Percentiles rank a stretch among this genome's conserved stretches.
phyloP scores from a whole-genome alignment of 192 early-diverging fungal genomes.

The Chytriomyces sp. region DNA sequence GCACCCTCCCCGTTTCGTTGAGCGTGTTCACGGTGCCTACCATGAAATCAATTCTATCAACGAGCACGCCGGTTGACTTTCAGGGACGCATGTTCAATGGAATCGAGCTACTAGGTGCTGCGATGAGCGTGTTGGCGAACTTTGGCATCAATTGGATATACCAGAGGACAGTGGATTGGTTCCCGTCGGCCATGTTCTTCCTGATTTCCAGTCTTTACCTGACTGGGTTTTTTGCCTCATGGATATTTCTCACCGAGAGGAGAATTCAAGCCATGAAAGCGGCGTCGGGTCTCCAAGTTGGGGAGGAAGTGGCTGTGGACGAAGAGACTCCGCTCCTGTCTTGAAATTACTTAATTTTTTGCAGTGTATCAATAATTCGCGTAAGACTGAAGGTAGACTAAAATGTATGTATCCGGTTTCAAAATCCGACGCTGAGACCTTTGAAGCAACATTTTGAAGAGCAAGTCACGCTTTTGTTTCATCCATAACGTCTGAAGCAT shows the following conservation, averaged over 20 bases:
- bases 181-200: neutral
- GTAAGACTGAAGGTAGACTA: too few species aligned
- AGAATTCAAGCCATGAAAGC: slow-evolving; percentile 1
- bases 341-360: too few species aligned
- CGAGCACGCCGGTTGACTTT: neutral
- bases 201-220: neutral
- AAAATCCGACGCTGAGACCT: too few species aligned
- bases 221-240: neutral
- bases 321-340: slow-evolving; percentile 11
- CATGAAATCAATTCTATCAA: neutral
- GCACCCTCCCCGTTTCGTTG: neutral
- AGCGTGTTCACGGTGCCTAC: neutral
- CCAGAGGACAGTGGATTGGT: neutral
- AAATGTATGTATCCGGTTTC: too few species aligned
- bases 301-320: neutral
- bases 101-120: neutral
- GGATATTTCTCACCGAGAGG: neutral
- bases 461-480: too few species aligned
- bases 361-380: too few species aligned
- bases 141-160: slow-evolving; percentile 9
- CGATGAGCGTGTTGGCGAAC: neutral
- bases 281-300: neutral
- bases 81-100: slow-evolving; percentile 2
- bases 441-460: too few species aligned
- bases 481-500: too few species aligned